A percentile compares a stretch with the other conserved stretches of the same genome.
Evolutionary conservation across 305 asterid species (phyloP).

Genomic region (Ajuga reptans): DNA sequence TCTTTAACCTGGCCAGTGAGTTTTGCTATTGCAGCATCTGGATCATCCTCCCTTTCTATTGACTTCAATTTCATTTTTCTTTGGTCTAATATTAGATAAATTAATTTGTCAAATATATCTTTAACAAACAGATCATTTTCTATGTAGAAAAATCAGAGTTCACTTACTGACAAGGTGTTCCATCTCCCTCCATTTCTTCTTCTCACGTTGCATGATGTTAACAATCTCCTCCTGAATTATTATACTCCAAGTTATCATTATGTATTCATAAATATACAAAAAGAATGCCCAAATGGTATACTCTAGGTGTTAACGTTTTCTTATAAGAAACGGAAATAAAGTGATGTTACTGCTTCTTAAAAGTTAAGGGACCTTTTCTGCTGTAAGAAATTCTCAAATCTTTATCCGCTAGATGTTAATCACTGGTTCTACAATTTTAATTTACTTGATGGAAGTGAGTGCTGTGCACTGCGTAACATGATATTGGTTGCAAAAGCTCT

Average conservation of each 20-base stretch:
- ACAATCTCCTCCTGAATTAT: constrained; percentile 62
- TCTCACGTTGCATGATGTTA: constrained; percentile 32
- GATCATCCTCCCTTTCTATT: constrained; percentile 56
- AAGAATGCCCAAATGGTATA: background rate
- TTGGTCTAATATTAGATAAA: constrained; percentile 42
- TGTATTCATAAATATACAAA: constrained; percentile 18
- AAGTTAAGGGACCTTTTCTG: too few species aligned
- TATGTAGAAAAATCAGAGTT: constrained; percentile 17
- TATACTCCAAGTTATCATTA: constrained; percentile 21
- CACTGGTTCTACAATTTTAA: too few species aligned
- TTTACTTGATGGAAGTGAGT: too few species aligned
- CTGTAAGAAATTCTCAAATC: too few species aligned
- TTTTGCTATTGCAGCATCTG: constrained; percentile 47
- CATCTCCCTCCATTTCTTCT: constrained; percentile 41
- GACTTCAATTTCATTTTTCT: constrained; percentile 45
- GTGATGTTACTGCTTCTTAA: too few species aligned
- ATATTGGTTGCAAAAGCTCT: too few species aligned
- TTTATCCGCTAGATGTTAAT: too few species aligned
- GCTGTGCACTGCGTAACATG: too few species aligned
- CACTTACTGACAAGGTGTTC: constrained; percentile 67
- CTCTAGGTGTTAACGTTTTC: background rate
- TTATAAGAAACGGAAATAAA: too few species aligned
- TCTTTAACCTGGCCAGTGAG: constrained; percentile 45
- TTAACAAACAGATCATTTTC: background rate
- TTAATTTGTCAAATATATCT: background rate